phyloP scores from a whole-genome alignment of 352 stramenopile genomes.

The Globisporangium abappressorium region DNA sequence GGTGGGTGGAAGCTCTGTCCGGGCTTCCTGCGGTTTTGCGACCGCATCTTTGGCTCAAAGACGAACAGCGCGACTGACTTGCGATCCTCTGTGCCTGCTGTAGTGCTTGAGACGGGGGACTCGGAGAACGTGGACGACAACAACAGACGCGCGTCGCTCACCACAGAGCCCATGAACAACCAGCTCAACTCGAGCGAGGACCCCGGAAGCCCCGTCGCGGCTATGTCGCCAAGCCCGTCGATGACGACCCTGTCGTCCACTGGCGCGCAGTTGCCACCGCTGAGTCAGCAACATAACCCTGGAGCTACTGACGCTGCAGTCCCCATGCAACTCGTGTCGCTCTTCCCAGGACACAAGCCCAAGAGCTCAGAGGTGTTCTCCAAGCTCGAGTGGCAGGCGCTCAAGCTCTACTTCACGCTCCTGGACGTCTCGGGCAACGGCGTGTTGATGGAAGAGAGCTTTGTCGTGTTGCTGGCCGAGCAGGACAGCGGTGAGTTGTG shows the following conservation, averaged over 20 bases:
- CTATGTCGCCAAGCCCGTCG: constrained; percentile 2
- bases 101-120: background rate
- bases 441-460: constrained; percentile 77
- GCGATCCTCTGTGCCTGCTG: background rate
- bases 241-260: background rate
- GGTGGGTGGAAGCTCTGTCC: constrained; percentile 58
- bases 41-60: constrained; percentile 48
- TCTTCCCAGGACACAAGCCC: constrained; percentile 12
- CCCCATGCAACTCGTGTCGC: constrained; percentile 5
- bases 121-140: background rate
- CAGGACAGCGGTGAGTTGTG: constrained; percentile 76
- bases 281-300: background rate
- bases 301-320: background rate
- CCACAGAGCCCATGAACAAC: constrained; percentile 13
- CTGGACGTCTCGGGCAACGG: constrained; percentile 66
- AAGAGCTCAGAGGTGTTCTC: constrained; percentile 56
- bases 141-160: constrained; percentile 11
- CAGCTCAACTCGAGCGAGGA: constrained; percentile 16
- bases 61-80: constrained; percentile 2
- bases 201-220: constrained; percentile 5
- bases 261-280: background rate
- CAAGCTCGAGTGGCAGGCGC: constrained; percentile 64
- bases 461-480: constrained; percentile 74
- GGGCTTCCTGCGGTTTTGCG: constrained; percentile 66
- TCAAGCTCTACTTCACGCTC: constrained; percentile 73